phyloP scores from a whole-genome alignment of 2,329 filamentous ascomycete genomes.

The Sporothrix humicola region DNA sequence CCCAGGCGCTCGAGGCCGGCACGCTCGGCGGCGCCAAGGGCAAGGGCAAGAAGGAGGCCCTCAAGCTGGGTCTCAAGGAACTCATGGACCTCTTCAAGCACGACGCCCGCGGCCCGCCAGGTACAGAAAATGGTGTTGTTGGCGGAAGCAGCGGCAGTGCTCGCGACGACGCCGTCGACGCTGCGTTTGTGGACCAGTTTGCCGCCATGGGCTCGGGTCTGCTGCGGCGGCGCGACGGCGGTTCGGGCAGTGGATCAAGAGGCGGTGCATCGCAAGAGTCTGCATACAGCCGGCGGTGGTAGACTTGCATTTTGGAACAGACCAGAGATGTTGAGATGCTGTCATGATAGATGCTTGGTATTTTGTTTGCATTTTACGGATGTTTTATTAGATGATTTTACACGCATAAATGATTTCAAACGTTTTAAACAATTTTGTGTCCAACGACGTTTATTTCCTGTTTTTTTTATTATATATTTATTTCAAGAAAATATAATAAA shows the following conservation, averaged over 20 bases:
- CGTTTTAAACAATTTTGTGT: background rate
- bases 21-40: constrained; percentile 46
- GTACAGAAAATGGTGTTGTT: background rate
- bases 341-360: background rate
- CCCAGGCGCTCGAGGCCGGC: constrained; percentile 84
- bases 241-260: background rate
- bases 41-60: constrained; percentile 55
- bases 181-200: constrained; percentile 8
- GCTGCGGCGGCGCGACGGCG: constrained; percentile 30
- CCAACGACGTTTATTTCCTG: background rate
- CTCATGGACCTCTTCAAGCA: constrained; percentile 88
- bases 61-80: constrained; percentile 90
- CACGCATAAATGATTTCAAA: no score
- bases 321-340: background rate
- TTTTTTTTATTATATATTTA: no score
- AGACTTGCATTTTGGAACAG: background rate
- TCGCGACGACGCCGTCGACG: background rate
- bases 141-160: background rate
- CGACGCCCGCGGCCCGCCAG: constrained; percentile 48
- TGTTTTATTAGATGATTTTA: no score
- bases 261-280: constrained; percentile 27
- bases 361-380: no score
- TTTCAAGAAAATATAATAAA: background rate
- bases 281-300: constrained; percentile 36
- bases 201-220: constrained; percentile 24